Base-by-base conservation (phyloP, 176 grass and related monocot genomes). In the Cenchrus americanus region DNA sequence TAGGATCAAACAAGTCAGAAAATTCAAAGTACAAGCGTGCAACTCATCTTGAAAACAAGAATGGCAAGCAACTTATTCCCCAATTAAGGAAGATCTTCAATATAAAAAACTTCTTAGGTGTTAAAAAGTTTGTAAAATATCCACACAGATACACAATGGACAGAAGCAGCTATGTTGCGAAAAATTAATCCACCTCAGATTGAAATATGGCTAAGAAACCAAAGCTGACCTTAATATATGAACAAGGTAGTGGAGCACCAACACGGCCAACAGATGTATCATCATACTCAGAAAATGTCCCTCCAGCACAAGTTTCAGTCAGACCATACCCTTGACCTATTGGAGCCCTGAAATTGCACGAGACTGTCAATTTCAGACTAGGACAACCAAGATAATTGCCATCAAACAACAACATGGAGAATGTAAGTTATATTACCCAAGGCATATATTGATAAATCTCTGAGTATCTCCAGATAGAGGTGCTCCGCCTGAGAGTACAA, bases 281-380 rank as follows among this genome's bases (percentile, higher is more conserved):
- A 62, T 98, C 93, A 14, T 93, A 91, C 81, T 98, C 96, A 13
- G 93, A 95, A 91, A 98, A 95, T 86, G 96, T 91, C 61, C 92
- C 96, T 72, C 91, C 93, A 43, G 89, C 96, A 85, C 96, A 98
- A 74, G 96, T 98, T 89, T 98, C 96, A 73, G 96, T 98, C 32
- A 98, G 85, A 84, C 96, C 96, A 93, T 95, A 98, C 32, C 92
- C 96, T 88, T 98, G 96, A 42, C 93, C 92, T 74, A 98, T 98
- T 86, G 91, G 92, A 89, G 87, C 96, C 85, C 95, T 98, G 95
- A 80, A 87, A 81, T 89, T 78, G 82, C 74, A 93, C 63, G 75
- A 71, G 47, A 78, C 37, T 78, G 27, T 48, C 64, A 89, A 64
- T 67, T 79, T 61, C 12, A 68, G 46, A 67, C 61, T 63, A 57